Base-by-base conservation (phyloP, 306 rosid genomes). In the Medicago ruthenica region DNA sequence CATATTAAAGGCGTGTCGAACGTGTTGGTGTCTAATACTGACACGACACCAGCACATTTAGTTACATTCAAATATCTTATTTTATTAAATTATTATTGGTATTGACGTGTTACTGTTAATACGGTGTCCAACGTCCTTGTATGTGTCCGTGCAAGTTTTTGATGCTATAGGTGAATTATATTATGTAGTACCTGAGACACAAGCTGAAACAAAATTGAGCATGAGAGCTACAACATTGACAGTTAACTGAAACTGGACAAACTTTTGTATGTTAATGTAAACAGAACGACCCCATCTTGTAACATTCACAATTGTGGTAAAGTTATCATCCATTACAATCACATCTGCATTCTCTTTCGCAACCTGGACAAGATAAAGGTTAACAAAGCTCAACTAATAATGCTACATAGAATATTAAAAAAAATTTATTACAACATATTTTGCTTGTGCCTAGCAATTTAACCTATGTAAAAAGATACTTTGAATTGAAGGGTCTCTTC, bases 291-390 rank as follows among this genome's bases (percentile, higher is more conserved):
- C 97, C 97, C 99, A 95, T 88, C 85, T 79, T 11, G 87, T 85
- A 36, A 92, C 93, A 37, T 81, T 95, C 78, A 92, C 92, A 62
- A 95, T 95, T 59, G 97, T 92, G 17, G 89, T 51, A 63, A 95
- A 92, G 81, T 92, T 92, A 71, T 95, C 97, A 37, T 95, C 99
- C 96, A 95, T 66, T 65, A 90, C 88, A 50, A 95, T 91, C 39
- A 95, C 97, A 78, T 95, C 97, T 0, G 97, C 96, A 65, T 87
- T 92, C 84, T 95, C 97, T 89, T 92, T 95, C n/a, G 99, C 99
- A 67, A 95, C 99, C 97, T 95, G 85, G 34, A 51, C n/a, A 20
- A 60, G 51, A 78, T 9, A 21, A 9, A 60, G 27, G 14, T 70
- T 67, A 60, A 83, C 39, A 27, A n/a, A 40, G 36, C 34, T 36